phyloP scores from a whole-genome alignment of 768 basidiomycete species.

The Suillus tomentosus region DNA sequence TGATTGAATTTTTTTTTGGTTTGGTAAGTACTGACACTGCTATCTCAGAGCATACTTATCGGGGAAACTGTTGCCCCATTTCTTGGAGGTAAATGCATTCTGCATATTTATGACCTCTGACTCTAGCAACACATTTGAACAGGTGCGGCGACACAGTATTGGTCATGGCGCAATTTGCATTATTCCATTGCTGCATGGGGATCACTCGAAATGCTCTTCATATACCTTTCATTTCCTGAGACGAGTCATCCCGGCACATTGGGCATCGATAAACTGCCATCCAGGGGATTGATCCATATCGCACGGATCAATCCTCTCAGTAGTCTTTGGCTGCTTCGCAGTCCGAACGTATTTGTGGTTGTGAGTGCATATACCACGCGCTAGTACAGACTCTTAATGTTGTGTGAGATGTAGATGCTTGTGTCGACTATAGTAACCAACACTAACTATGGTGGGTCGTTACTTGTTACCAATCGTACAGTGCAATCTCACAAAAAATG shows the following conservation, averaged over 20 bases:
- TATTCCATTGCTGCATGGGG: conserved; percentile 43
- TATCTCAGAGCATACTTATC: conserved; percentile 46
- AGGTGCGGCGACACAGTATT: conserved; percentile 57
- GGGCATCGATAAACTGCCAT: conserved; percentile 50
- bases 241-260: conserved; percentile 62
- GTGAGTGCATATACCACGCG: conserved; percentile 39
- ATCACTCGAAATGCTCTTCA: conserved; percentile 39
- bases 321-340: conserved; percentile 51
- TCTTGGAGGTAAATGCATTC: conserved; percentile 44
- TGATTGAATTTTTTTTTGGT: conserved; percentile 13
- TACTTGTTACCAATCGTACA: neutral
- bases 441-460: neutral
- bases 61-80: conserved; percentile 65
- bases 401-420: neutral
- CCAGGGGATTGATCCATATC: conserved; percentile 31
- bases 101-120: neutral
- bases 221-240: conserved; percentile 59
- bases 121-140: neutral
- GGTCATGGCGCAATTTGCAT: conserved; percentile 69
- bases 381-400: neutral
- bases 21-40: neutral
- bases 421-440: neutral
- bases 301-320: conserved; percentile 59
- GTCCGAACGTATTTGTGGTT: conserved; percentile 57
- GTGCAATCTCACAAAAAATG: conserved; percentile 32